Evolutionary conservation across 176 grass and related monocot species (phyloP), one percentile per base, ranked within the genome.

Genomic region (Melocanna baccifera): DNA sequence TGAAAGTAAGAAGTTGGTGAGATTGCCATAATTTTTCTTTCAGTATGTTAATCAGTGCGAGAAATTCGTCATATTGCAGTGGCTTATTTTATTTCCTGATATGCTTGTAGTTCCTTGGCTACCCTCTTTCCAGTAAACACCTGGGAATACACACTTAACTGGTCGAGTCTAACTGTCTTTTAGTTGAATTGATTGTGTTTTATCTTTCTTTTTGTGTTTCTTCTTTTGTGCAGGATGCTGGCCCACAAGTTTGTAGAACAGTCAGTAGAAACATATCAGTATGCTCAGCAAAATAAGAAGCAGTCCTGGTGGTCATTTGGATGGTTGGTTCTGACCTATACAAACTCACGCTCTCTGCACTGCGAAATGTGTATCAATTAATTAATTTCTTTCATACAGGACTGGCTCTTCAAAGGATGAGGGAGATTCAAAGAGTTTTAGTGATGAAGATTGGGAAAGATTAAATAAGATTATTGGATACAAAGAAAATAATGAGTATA

Each of bases 241-340:
- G 93, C 96, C 40, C 96, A 95, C 86, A 48, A 48, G 46, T 48
- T 48, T 48, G 46, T 48, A 48, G 13, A 48, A 13, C 46, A 48
- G 46, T 50, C 47, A 85, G 78, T 76, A 86, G 86, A 90, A 86
- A 87, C 84, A 23, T 76, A 94, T 80, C 85, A 90, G 42, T 66
- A 80, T 87, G 81, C 66, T 80, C 91, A 95, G 74, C 76, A 91
- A 87, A 95, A 93, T 47, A 73, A 91, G 85, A 69, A 91, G 85
- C 86, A 85, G 46, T 90, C 96, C 28, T 98, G 96, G 96, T 98
- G 96, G 96, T 92, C 96, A 76, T 95, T 98, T 93, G 91, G 91
- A 91, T 93, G 91, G 89, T 93, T 89, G 78, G 52, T 86, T 82
- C 58, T 81, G 32, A 77, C 71, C 57, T 20, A 52, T 76, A 56